Evolutionary conservation across 1,284 basidiomycete genomes (phyloP).

Genomic region (Tilletia horrida): DNA sequence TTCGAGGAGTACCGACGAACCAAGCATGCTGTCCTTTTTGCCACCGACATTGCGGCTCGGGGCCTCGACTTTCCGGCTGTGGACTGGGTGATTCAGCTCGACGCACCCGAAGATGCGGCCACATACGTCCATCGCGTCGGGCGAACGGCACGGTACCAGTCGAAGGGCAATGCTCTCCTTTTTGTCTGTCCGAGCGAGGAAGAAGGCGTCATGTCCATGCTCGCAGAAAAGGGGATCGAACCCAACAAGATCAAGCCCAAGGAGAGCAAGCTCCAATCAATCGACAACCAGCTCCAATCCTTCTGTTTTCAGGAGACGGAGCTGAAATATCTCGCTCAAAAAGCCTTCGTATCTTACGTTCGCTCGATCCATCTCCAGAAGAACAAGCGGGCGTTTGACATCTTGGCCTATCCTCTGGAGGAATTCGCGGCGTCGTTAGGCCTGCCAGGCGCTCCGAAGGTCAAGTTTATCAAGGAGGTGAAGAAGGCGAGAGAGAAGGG

Average conservation of each 20-base stretch:
- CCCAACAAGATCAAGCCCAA: slow-evolving; percentile 79
- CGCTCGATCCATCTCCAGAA: slow-evolving; percentile 89
- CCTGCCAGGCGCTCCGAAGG: slow-evolving; percentile 88
- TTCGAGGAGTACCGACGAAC: slow-evolving; percentile 47
- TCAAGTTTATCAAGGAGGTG: slow-evolving; percentile 77
- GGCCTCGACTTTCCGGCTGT: slow-evolving; percentile 95
- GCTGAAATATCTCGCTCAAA: slow-evolving; percentile 92
- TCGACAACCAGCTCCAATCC: slow-evolving; percentile 84
- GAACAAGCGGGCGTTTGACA: slow-evolving; percentile 86
- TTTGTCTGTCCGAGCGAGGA: slow-evolving; percentile 86
- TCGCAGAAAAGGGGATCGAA: slow-evolving; percentile 70
- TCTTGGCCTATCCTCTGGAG: slow-evolving; percentile 76
- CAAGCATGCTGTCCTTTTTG: slow-evolving; percentile 50
- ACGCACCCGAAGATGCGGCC: slow-evolving; percentile 95
- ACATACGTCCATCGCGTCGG: slow-evolving; percentile 98
- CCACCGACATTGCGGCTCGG: slow-evolving; percentile 92
- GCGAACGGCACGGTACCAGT: slow-evolving; percentile 87
- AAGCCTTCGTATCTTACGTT: slow-evolving; percentile 96
- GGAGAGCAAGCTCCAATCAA: slow-evolving; percentile 79
- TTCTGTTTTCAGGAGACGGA: slow-evolving; percentile 93
- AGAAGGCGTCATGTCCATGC: slow-evolving; percentile 69
- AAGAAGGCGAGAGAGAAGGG: slow-evolving; percentile 63
- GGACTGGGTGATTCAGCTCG: slow-evolving; percentile 97
- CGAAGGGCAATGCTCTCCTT: slow-evolving; percentile 79
- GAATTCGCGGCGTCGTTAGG: slow-evolving; percentile 85